Percentiles rank a stretch among this genome's conserved stretches.
Evolutionary conservation across 805 yeast genomes (phyloP).

Genomic region (Sungouiozyma intestinalis): DNA sequence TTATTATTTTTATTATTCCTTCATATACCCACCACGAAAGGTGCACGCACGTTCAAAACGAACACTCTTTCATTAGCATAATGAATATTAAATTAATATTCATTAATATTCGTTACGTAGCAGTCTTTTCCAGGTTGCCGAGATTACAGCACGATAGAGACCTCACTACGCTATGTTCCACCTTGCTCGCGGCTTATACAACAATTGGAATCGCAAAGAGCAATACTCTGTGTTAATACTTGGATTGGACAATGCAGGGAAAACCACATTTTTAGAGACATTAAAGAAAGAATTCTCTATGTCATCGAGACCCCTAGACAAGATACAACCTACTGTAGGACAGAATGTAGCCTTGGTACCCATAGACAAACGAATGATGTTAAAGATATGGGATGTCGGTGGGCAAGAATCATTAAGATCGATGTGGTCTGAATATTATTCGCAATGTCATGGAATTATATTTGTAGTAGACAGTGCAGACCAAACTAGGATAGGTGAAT

Average conservation of each 20-base stretch:
- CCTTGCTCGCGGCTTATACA: constrained; percentile 50
- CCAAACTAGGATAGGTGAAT: constrained; percentile 70
- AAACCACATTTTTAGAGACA: constrained; percentile 70
- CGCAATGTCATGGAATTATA: constrained; percentile 80
- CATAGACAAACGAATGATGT: constrained; percentile 25
- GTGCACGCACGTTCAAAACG: no score
- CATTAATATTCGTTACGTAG: no score
- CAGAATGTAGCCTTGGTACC: constrained; percentile 61
- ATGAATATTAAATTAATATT: background rate
- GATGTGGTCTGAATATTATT: constrained; percentile 82
- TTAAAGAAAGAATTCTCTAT: constrained; percentile 45
- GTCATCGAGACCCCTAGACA: constrained; percentile 40
- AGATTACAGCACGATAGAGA: background rate
- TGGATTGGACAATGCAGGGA: constrained; percentile 94
- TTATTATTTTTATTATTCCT: no score
- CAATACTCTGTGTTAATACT: constrained; percentile 71
- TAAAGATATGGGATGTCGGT: constrained; percentile 94
- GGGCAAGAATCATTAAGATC: constrained; percentile 81
- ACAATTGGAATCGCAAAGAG: constrained; percentile 46
- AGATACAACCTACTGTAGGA: constrained; percentile 89
- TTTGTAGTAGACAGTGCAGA: constrained; percentile 91
- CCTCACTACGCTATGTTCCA: constrained; percentile 46
- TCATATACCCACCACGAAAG: no score
- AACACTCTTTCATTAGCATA: no score
- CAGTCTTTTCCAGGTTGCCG: no score